Evolutionary conservation across 2,329 filamentous ascomycete genomes (phyloP).

Genomic region (Zymoseptoria brevis): DNA sequence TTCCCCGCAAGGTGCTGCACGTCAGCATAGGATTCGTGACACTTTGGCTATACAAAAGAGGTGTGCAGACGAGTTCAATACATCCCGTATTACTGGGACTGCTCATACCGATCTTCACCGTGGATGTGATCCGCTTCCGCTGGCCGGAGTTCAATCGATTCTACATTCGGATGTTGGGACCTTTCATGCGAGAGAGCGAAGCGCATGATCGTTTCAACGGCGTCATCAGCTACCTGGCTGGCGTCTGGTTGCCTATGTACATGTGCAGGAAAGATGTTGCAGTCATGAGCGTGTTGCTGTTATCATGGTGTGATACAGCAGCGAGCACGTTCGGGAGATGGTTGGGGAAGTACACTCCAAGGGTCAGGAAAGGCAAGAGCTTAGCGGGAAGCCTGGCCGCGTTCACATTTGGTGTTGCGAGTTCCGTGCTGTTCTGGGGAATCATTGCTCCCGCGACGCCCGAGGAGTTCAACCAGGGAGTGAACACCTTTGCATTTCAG

Average conservation of each 20-base stretch:
- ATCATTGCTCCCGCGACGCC: conserved; percentile 57
- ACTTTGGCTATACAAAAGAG: conserved; percentile 73
- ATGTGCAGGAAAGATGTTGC: conserved; percentile 91
- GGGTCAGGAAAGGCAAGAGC: conserved; percentile 80
- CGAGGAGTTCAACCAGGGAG: conserved; percentile 31
- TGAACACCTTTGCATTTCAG: conserved; percentile 70
- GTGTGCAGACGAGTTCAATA: conserved; percentile 67
- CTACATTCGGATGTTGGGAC: conserved; percentile 77
- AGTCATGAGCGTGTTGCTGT: conserved; percentile 77
- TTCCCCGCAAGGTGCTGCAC: conserved; percentile 86
- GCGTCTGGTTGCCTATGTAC: conserved; percentile 75
- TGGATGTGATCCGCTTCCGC: conserved; percentile 75
- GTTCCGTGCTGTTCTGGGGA: conserved; percentile 82
- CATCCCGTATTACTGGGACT: conserved; percentile 75
- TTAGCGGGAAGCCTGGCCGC: conserved; percentile 82
- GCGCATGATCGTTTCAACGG: conserved; percentile 83
- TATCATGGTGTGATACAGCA: conserved; percentile 97
- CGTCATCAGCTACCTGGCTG: conserved; percentile 92
- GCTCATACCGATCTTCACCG: conserved; percentile 73
- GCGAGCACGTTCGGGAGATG: conserved; percentile 88
- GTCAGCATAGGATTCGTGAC: conserved; percentile 95
- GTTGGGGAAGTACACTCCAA: conserved; percentile 81
- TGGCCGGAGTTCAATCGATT: conserved; percentile 74
- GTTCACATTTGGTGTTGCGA: conserved; percentile 71
- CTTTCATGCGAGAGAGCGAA: conserved; percentile 94